Evolutionary conservation across 805 yeast genomes (phyloP).

Genomic region (Starmera dryadoides): DNA sequence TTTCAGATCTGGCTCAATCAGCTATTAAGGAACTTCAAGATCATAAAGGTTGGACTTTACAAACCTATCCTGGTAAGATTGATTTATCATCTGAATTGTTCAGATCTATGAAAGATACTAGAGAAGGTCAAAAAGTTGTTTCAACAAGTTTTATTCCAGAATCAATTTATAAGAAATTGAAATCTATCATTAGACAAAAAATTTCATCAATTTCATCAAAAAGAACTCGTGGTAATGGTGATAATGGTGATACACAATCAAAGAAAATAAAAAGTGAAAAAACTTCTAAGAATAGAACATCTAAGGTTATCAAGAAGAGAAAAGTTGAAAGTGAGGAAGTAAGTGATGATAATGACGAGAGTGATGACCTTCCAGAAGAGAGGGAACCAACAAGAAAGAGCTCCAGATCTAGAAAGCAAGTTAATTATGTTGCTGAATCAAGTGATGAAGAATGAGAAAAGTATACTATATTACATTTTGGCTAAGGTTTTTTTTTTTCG

Average conservation of each 20-base stretch:
- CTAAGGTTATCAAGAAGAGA: slow-evolving; percentile 2
- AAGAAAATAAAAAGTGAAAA: slow-evolving; percentile 11
- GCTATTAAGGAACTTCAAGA: slow-evolving; percentile 52
- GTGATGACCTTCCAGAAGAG: not conserved
- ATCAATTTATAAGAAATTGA: slow-evolving; percentile 30
- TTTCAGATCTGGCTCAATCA: slow-evolving; percentile 70
- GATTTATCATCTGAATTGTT: slow-evolving; percentile 65
- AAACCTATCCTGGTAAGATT: slow-evolving; percentile 78
- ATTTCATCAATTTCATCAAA: slow-evolving; percentile 19
- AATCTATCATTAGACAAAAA: slow-evolving; percentile 23
- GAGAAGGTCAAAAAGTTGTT: slow-evolving; percentile 51
- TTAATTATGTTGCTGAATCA: slow-evolving; percentile 25
- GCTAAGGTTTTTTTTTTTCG: too few relatives aligned
- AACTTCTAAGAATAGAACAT: slow-evolving; percentile 7
- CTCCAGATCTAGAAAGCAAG: slow-evolving; percentile 24
- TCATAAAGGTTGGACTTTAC: slow-evolving; percentile 56
- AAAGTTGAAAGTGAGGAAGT: slow-evolving; percentile 17
- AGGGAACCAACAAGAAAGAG: slow-evolving; percentile 35
- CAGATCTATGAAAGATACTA: slow-evolving; percentile 47
- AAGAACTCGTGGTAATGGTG: slow-evolving; percentile 10
- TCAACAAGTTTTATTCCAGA: slow-evolving; percentile 52
- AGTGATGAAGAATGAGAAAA: slow-evolving; percentile 11
- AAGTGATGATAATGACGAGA: slow-evolving; percentile 9
- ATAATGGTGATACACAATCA: slow-evolving; percentile 8
- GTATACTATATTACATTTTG: slow-evolving; percentile 5